Evolutionary conservation across 768 basidiomycete species (phyloP).

Genomic region (Galerina sulciceps): DNA sequence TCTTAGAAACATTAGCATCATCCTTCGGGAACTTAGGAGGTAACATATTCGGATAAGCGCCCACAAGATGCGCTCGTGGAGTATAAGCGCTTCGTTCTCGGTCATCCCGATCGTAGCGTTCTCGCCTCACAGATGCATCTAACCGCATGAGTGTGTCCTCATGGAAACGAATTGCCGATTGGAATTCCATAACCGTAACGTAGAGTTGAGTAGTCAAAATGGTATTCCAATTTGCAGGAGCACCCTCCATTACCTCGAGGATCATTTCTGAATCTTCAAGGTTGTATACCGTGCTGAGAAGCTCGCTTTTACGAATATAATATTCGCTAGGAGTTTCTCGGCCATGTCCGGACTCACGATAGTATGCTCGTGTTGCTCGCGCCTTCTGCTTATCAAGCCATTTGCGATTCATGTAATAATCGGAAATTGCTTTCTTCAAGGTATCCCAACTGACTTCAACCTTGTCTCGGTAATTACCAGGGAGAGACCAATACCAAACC

Average conservation of each 20-base stretch:
- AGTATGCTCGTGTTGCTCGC: slow-evolving; percentile 27
- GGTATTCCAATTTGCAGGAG: slow-evolving; percentile 29
- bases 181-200: slow-evolving; percentile 20
- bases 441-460: slow-evolving; percentile 33
- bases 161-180: slow-evolving; percentile 26
- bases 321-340: slow-evolving; percentile 38
- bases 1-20: slow-evolving; percentile 17
- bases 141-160: slow-evolving; percentile 23
- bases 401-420: slow-evolving; percentile 33
- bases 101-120: not conserved
- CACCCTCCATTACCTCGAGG: no score
- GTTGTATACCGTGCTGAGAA: slow-evolving; percentile 13
- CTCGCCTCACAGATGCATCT: not conserved
- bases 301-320: slow-evolving; percentile 33
- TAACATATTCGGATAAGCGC: not conserved
- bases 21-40: slow-evolving; percentile 27
- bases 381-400: slow-evolving; percentile 33
- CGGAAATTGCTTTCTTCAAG: slow-evolving; percentile 24
- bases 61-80: not conserved
- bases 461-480: not conserved
- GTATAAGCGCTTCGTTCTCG: not conserved
- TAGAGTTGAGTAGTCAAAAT: slow-evolving; percentile 29
- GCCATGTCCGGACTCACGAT: slow-evolving; percentile 27
- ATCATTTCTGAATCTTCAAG: no score
- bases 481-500: slow-evolving; percentile 27